Percentiles rank a stretch among this genome's conserved stretches.
phyloP scores from a whole-genome alignment of 257 asterid species.

The Solanum sparsipilum region DNA sequence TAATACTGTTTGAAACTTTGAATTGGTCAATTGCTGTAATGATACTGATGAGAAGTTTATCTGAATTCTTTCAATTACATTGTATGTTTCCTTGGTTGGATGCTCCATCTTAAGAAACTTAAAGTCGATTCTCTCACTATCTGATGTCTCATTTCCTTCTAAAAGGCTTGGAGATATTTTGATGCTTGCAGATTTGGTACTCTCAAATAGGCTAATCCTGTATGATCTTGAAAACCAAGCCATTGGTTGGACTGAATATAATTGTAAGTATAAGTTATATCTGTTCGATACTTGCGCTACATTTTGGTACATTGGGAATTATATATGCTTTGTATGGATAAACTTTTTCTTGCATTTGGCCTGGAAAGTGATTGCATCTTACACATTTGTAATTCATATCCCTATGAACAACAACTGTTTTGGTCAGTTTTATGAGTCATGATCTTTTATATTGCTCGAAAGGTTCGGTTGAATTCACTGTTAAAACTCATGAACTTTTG shows the following conservation, averaged over 20 bases:
- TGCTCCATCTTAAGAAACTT: background rate
- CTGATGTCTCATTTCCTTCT: background rate
- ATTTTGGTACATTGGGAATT: background rate
- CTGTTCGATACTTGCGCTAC: background rate
- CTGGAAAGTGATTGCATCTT: background rate
- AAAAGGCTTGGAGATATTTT: background rate
- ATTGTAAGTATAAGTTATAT: conserved; percentile 48
- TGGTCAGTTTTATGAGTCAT: background rate
- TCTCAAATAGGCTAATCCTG: conserved; percentile 80
- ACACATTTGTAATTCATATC: background rate
- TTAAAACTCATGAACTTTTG: background rate
- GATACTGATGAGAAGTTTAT: background rate
- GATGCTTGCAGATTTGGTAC: conserved; percentile 75
- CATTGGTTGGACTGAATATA: conserved; percentile 97
- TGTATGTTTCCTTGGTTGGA: background rate
- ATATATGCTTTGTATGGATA: background rate
- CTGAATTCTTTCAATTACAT: background rate
- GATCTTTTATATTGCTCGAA: background rate
- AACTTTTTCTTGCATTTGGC: background rate
- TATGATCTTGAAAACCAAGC: conserved; percentile 91
- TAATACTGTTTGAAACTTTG: background rate
- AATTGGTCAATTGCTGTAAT: background rate
- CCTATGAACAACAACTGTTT: background rate
- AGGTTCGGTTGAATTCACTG: background rate
- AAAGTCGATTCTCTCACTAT: background rate